A percentile compares a stretch with the other conserved stretches of the same genome.
These are phyloP conservation scores for Acidiella bohemica DNA, from an alignment of 495 filamentous ascomycete genomes.

Conservation along the genomic window DNA sequence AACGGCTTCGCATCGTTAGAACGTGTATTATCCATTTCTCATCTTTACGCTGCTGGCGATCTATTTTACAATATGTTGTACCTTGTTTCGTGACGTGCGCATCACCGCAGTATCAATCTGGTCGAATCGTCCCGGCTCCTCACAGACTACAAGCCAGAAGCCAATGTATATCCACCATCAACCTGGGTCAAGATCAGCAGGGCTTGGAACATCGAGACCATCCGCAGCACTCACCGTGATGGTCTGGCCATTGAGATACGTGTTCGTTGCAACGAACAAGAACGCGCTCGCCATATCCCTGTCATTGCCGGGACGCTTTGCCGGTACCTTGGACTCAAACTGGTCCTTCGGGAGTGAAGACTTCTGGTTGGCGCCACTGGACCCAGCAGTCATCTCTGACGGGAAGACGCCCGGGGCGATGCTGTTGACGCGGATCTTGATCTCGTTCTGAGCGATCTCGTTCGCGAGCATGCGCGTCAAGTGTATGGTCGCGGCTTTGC, in stretches of 20 bases:
- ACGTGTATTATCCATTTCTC: too few relatives aligned
- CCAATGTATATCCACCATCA: conserved; percentile 26
- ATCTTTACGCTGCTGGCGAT: too few relatives aligned
- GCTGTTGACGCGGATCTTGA: conserved; percentile 28
- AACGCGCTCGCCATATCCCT: conserved; percentile 60
- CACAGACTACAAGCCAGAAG: conserved; percentile 21
- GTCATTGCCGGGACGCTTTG: conserved; percentile 50
- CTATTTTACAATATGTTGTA: too few relatives aligned
- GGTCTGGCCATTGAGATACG: conserved; percentile 60
- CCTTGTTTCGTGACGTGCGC: too few relatives aligned
- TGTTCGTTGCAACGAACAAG: conserved; percentile 48
- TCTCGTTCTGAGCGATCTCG: conserved; percentile 17
- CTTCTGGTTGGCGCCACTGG: conserved; percentile 48
- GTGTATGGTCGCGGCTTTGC: conserved; percentile 22
- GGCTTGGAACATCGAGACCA: too few relatives aligned
- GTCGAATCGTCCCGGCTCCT: too few relatives aligned
- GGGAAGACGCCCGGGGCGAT: conserved; percentile 45
- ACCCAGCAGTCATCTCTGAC: conserved; percentile 41
- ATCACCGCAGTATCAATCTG: too few relatives aligned
- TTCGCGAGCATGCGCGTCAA: conserved; percentile 23
- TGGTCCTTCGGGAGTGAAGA: conserved; percentile 47
- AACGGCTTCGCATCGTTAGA: too few relatives aligned
- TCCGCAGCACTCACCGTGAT: conserved; percentile 56
- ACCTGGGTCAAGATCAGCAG: too few relatives aligned
- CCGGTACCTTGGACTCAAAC: conserved; percentile 43